Base-by-base conservation (phyloP, 1,284 basidiomycete genomes). In the Cutaneotrichosporon mucoides region DNA sequence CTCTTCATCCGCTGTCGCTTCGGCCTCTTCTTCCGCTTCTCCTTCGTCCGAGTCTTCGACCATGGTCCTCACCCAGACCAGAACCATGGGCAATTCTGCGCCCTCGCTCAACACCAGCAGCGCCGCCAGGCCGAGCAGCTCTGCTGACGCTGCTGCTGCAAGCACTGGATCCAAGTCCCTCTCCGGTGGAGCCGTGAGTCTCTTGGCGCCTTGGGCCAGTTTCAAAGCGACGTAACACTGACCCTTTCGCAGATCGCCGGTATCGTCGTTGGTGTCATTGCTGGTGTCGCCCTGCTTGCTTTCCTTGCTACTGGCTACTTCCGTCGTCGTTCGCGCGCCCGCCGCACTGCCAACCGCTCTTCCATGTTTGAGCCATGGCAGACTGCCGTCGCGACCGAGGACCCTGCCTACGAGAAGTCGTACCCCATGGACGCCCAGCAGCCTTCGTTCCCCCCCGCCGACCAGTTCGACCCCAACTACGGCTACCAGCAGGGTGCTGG, bases 281-380 rank as follows among this genome's bases (percentile, higher is more conserved):
- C 72, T 24, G 71, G 61, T 46, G 24, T 76, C 2, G 70, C 66
- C n/a, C 62, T 68, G 8, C 13, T 73, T 15, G 73, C 59, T 1
- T 41, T 75, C 38, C 53, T 76, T 37, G 67, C 66, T 10, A 73
- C 72, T 6, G 63, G 68, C 38, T 64, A 56, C 4, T 55, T 72
- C 47, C 57, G 73, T 43, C 71, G 73, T 57, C 65, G 66, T 51
- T 61, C 65, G 13, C 58, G 73, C 33, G 62, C 63, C 2, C 67
- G 66, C 55, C 61, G 73, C 44, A 73, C 70, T 4, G 62, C 63
- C 40, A 65, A 70, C 55, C 56, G 73, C 35, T 68, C 65, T 40
- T 71, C 70, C 16, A 70, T 76, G 68, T 75, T 75, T 53, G 75
- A 75, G 51, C 67, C 69, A 2, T 75, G 73, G 73, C 68, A 55